Evolutionary conservation across 768 basidiomycete species (phyloP), one percentile per base, ranked within the genome.

Genomic region (Tylopilus sp.): DNA sequence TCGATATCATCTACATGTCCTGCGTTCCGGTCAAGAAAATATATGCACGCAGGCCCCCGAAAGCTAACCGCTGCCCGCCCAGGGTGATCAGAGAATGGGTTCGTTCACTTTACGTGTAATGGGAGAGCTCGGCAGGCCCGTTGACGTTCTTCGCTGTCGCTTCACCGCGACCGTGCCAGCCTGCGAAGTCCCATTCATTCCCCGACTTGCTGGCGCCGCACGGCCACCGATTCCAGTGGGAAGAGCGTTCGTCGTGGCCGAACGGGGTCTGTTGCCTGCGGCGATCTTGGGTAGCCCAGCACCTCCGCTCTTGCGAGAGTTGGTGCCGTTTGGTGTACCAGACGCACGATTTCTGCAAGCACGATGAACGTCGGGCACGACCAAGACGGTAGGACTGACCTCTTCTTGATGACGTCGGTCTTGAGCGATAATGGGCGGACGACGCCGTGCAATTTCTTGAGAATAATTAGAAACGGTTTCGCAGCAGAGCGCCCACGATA

Each of bases 391-490:
- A 34, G 53, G 46, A 22, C 74, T 22, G 62, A 91, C 91, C 91
- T 78, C 76, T 97, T 98, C 85, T 98, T 97, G 73, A 96, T 97
- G 42, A 95, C 88, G 68, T 98, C 92, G 38, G 95, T 98, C 80
- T 97, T 97, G 56, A 98, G 80, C 34, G 93, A 95, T 58, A 96
- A 75, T 9, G 96, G 96, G 49, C 96, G 82, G 7, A 94, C 90
- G 45, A 98, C 94, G 43, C 93, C 93, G 64, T 98, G 96, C 34
- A 98, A 75, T 85, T 98, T 98, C 91, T 95, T 61, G 48, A 61
- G 28, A 19, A 33, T 13, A n/a, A 5, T 30, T 71, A 0, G 67
- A 63, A 8, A 53, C 29, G 21, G 28, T 21, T 29, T 42, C 50
- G 19, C 1, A n/a, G 22, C 36, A 56, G 49, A 31, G 16, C 22